phyloP scores from a whole-genome alignment of 495 filamentous ascomycete genomes.

The Evernia prunastri region DNA sequence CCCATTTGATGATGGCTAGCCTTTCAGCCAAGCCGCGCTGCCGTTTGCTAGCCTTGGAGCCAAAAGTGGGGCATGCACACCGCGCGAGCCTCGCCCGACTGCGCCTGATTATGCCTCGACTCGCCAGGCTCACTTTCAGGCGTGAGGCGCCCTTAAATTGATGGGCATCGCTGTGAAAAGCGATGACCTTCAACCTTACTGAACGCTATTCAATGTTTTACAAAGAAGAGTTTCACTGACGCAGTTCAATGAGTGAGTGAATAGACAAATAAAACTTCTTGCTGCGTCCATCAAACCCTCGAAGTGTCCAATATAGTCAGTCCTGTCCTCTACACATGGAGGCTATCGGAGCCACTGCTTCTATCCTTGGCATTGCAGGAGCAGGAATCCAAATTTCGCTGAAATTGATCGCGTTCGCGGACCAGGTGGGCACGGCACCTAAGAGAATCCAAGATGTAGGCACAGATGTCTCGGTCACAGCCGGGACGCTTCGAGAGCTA shows the following conservation, averaged over 20 bases:
- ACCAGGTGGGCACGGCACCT: not conserved
- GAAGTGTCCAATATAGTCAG: not conserved
- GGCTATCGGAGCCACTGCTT: not conserved
- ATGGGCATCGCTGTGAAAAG: not conserved
- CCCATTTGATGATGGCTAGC: not conserved
- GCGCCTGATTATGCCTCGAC: not conserved
- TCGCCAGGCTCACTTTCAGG: not conserved
- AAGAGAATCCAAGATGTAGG: not conserved
- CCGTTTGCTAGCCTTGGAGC: not conserved
- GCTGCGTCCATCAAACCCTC: not conserved
- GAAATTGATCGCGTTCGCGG: not conserved
- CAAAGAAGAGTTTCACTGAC: not conserved
- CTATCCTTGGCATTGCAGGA: constrained; percentile 7
- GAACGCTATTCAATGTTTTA: not conserved
- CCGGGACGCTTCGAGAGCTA: not conserved
- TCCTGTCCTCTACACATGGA: not conserved
- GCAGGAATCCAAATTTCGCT: constrained; percentile 2
- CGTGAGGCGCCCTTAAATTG: not conserved
- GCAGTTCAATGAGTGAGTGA: not conserved
- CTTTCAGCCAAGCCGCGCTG: not conserved
- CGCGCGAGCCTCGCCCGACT: not conserved
- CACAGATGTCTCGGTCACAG: constrained; percentile 3
- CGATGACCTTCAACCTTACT: not conserved
- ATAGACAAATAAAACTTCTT: not conserved
- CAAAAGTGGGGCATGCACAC: not conserved